These are phyloP conservation scores for Penicillium sp. DNA, from an alignment of 2,329 filamentous ascomycete genomes.

Conservation along the genomic window DNA sequence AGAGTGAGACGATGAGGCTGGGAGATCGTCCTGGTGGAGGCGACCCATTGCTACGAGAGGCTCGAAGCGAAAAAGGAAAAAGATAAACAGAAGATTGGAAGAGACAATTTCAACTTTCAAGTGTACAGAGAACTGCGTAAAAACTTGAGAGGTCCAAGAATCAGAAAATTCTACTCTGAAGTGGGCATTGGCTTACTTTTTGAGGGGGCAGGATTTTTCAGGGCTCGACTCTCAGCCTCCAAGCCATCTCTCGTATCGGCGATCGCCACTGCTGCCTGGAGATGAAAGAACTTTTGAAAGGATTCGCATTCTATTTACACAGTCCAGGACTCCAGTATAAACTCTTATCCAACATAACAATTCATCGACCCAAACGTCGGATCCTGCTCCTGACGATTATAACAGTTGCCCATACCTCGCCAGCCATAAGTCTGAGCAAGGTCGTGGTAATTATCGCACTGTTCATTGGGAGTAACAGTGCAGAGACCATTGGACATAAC, in stretches of 20 bases:
- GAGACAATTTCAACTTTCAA: no score
- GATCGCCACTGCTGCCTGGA: background rate
- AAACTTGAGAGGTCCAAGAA: background rate
- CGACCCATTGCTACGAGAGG: slow-evolving; percentile 11
- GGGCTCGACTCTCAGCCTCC: background rate
- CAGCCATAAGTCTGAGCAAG: slow-evolving; percentile 7
- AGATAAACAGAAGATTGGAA: no score
- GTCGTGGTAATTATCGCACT: slow-evolving; percentile 1
- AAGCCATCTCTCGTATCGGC: background rate
- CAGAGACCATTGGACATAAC: slow-evolving; percentile 6
- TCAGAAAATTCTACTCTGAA: background rate
- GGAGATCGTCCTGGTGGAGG: slow-evolving; percentile 10
- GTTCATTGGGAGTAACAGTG: background rate
- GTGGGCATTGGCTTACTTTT: background rate
- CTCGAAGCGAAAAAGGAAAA: background rate
- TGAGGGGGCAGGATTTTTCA: background rate
- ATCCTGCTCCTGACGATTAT: background rate
- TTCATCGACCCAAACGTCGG: slow-evolving; percentile 3
- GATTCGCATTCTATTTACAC: background rate
- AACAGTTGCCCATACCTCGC: background rate
- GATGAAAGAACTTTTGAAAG: background rate
- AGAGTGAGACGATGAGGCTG: slow-evolving; percentile 18
- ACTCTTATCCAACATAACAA: slow-evolving; percentile 5
- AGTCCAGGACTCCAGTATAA: background rate
- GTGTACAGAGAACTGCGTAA: no score